Conservation (phyloP, 2,329 filamentous ascomycete species). For the Stachybotrys chartarum region DNA sequence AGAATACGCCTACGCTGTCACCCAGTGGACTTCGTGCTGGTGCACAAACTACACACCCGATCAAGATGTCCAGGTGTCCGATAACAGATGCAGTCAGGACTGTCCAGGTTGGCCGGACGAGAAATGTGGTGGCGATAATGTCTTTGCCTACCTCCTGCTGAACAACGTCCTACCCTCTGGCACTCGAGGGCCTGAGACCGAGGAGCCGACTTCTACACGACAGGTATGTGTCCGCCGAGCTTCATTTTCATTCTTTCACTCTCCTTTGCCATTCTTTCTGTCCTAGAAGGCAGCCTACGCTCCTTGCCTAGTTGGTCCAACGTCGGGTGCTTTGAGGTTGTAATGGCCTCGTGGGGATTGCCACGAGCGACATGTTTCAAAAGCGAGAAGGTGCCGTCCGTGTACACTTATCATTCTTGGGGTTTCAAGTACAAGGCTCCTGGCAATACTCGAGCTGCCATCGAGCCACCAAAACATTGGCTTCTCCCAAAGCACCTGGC, state of each 20-base stretch:
- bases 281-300: not conserved
- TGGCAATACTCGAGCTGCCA: too few relatives aligned
- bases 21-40: conserved; percentile 63
- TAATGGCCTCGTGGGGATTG: too few relatives aligned
- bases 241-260: not conserved
- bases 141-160: conserved; percentile 61
- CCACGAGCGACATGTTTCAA: too few relatives aligned
- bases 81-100: conserved; percentile 40
- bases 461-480: too few relatives aligned
- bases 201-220: conserved; percentile 13
- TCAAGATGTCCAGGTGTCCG: conserved; percentile 28
- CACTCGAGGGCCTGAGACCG: conserved; percentile 29
- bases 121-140: conserved; percentile 53
- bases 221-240: conserved; percentile 4
- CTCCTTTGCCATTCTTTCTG: not conserved
- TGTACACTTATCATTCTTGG: too few relatives aligned
- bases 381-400: too few relatives aligned
- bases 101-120: conserved; percentile 67
- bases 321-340: too few relatives aligned
- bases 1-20: conserved; percentile 59
- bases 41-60: conserved; percentile 64
- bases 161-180: conserved; percentile 44
- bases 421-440: too few relatives aligned
- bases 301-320: too few relatives aligned
- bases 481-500: too few relatives aligned